Percentiles rank a stretch among this genome's conserved stretches.
Conservation (phyloP, 257 asterid species). For the Solanum sitiens region DNA sequence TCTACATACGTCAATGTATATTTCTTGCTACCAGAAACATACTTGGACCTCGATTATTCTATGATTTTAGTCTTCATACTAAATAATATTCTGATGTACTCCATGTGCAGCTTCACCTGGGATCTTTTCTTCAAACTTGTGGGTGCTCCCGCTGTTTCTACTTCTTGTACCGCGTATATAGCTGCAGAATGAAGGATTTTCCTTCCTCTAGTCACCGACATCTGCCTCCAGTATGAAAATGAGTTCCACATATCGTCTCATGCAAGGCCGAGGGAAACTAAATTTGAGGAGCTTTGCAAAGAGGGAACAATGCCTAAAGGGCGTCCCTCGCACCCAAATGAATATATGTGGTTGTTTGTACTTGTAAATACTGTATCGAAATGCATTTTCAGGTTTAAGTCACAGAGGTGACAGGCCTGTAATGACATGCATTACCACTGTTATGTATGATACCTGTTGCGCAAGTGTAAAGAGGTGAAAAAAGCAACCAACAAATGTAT, state of each 20-base stretch:
- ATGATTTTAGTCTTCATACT: not conserved
- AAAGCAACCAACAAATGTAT: conserved; percentile 32
- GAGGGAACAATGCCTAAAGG: conserved; percentile 35
- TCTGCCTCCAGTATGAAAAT: not conserved
- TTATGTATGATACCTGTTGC: conserved; percentile 40
- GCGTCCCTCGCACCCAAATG: conserved; percentile 32
- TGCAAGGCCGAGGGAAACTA: not conserved
- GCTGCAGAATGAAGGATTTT: conserved; percentile 7
- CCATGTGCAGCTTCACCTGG: conserved; percentile 56
- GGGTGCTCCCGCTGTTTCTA: conserved; percentile 33
- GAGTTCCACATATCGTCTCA: not conserved
- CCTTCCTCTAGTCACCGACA: not conserved
- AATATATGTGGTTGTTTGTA: conserved; percentile 33
- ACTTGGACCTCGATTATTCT: not conserved
- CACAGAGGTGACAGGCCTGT: conserved; percentile 80
- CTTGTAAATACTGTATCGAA: conserved; percentile 59
- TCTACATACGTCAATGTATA: not conserved
- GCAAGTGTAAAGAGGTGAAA: conserved; percentile 23
- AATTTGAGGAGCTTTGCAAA: conserved; percentile 16
- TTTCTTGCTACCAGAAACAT: not conserved
- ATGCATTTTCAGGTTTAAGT: conserved; percentile 82
- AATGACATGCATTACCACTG: conserved; percentile 33
- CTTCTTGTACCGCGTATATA: conserved; percentile 22
- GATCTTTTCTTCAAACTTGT: conserved; percentile 14
- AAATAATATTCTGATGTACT: not conserved